Evolutionary conservation across 2,329 filamentous ascomycete species (phyloP), one percentile per base, ranked within the genome.

Genomic region (Botrytis medusae): DNA sequence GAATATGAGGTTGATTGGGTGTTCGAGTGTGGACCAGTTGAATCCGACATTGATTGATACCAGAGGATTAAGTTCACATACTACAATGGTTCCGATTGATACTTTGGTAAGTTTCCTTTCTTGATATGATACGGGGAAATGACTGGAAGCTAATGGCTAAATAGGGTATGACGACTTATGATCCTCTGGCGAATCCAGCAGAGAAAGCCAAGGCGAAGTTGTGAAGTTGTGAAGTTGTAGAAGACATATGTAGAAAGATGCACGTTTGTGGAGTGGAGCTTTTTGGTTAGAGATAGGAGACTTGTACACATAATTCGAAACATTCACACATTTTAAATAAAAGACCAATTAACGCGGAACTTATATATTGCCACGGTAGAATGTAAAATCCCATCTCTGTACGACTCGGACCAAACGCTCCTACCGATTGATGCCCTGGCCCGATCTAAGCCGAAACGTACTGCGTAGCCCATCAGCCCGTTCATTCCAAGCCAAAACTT

Each of bases 1-100:
- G 95, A 96, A 95, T 81, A 98, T 99, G 96, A 90, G 96, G 10
- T 85, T 99, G 76, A 94, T 99, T 78, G 96, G 96, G 16, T 93
- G 90, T 74, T 88, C 87, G 32, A 90, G 84, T 74, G 83, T 99
- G 46, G 89, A 90, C 51, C 90, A 99, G 78, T 84, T 99, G 75
- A 93, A 92, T 75, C 92, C 95, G 0, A 90, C 90, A 40, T 84
- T 99, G 82, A 82, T 99, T 32, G 96, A 99, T 81, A 88, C 89
- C 0, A 86, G 92, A 74, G 93, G 91, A 4, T 81, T 98, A 77
- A 86, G 84, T 76, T 85, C 86, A 76, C 91, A 92, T 79, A 85
- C 83, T 20, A 86, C 88, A 2, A 79, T 81, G 59, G 88, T 91
- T 51, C 90, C 91, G 18, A 80, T 82, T n/a, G 91, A 93, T 82